These are phyloP conservation scores for Saccharomycopsis sp. DNA, from an alignment of 805 yeast species.

Conservation along the genomic window DNA sequence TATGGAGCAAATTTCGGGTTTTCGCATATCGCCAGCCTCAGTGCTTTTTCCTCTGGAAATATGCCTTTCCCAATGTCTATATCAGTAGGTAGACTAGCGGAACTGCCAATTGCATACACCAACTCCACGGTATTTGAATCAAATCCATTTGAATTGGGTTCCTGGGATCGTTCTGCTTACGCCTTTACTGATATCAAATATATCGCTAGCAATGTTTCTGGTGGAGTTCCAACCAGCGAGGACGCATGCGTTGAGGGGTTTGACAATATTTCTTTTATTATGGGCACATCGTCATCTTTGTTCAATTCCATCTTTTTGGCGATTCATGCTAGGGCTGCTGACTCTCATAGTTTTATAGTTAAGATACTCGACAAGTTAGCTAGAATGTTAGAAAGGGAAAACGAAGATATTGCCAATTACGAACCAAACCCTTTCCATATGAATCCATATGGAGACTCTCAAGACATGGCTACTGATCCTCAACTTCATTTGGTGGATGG, in stretches of 20 bases:
- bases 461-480: conserved; percentile 34
- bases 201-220: conserved; percentile 55
- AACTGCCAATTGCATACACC: conserved; percentile 36
- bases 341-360: conserved; percentile 1
- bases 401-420: conserved; percentile 57
- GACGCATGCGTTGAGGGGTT: conserved; percentile 55
- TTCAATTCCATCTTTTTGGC: conserved; percentile 54
- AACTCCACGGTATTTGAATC: conserved; percentile 66
- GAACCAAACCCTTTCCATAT: conserved; percentile 63
- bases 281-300: conserved; percentile 78
- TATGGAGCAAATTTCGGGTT: conserved; percentile 59
- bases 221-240: conserved; percentile 46
- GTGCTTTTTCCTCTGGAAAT: conserved; percentile 49
- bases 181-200: conserved; percentile 61
- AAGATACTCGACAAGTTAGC: conserved; percentile 37
- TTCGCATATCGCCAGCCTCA: conserved; percentile 50
- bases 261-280: conserved; percentile 73
- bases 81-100: conserved; percentile 59
- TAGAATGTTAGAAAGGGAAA: conserved; percentile 42
- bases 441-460: conserved; percentile 32
- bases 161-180: conserved; percentile 75
- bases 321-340: neutral
- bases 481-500: conserved; percentile 58
- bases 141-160: conserved; percentile 69
- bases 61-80: conserved; percentile 70